Evolutionary conservation across 2,329 filamentous ascomycete genomes (phyloP), one percentile per base, ranked within the genome.

Genomic region (Trichoderma arundinaceum): DNA sequence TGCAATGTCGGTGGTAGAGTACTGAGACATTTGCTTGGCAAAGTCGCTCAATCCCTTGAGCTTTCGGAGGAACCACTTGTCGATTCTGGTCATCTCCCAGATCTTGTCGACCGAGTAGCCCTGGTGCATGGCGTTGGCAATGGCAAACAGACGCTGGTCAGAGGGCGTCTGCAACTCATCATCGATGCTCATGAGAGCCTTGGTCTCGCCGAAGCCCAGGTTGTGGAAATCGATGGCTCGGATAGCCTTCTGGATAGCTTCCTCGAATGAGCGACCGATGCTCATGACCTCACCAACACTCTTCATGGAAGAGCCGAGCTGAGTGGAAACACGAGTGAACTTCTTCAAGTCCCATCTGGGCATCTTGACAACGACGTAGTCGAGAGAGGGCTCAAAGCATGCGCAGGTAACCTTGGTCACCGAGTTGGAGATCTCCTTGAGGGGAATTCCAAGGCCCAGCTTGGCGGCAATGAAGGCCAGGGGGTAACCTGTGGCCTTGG

Each of bases 251-350:
- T 99, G 95, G 48, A 99, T 97, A 8, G 95, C 95, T 80, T 99
- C 95, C 79, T 99, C 95, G 72, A 99, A 99, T 0, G 92, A 96
- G 70, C 95, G 85, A 65, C 95, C 95, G 71, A 99, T 97, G 74
- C 91, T 94, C 95, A 99, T 98, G 71, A 99, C 95, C 78, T 99
- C 95, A 75, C 95, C 95, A 61, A 99, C 94, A 86, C 92, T 97
- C 89, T 98, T 99, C 95, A 99, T 99, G 12, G 94, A 97, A 3
- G 95, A 98, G 35, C 94, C 94, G 28, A 99, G 90, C 75, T 96
- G 90, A 1, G 94, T 98, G 4, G 94, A 98, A 22, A 98, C 95
- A 71, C 95, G 89, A 33, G 92, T 96, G 80, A 99, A 99, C 82
- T 99, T 99, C 85, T 98, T 98, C 75, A 99, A 81, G 80, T 99